Evolutionary conservation across 1,284 basidiomycete species (phyloP).

Genomic region (Fistulinella staudtii): DNA sequence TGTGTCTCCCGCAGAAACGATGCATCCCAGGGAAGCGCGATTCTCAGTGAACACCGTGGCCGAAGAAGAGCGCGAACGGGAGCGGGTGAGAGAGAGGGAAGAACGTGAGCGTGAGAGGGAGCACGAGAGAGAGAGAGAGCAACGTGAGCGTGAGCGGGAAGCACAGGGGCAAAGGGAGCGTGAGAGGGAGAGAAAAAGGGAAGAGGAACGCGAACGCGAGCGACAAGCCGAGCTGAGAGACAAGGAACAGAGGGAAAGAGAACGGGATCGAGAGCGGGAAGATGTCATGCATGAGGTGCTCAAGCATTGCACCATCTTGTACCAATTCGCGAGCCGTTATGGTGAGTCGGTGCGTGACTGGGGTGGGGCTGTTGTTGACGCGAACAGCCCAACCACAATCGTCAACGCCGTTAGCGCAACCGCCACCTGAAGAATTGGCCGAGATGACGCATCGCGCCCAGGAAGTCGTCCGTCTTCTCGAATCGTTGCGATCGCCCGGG

Average conservation of each 20-base stretch:
- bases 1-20: conserved; percentile 29
- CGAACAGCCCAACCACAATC: conserved; percentile 44
- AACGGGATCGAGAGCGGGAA: conserved; percentile 28
- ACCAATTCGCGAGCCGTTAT: conserved; percentile 61
- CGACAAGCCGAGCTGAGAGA: conserved; percentile 21
- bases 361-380: not conserved
- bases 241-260: conserved; percentile 2
- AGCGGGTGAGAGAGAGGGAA: conserved; percentile 7
- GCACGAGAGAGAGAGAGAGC: conserved; percentile 22
- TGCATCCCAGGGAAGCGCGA: conserved; percentile 25
- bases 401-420: conserved; percentile 45
- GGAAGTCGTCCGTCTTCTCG: conserved; percentile 61
- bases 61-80: conserved; percentile 24
- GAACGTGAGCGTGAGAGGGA: conserved; percentile 13
- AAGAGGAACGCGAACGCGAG: conserved; percentile 25
- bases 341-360: conserved; percentile 38
- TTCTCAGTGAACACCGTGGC: conserved; percentile 7
- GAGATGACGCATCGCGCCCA: conserved; percentile 65
- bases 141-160: conserved; percentile 27
- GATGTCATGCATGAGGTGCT: conserved; percentile 45
- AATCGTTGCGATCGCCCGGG: conserved; percentile 48
- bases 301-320: conserved; percentile 55
- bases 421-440: conserved; percentile 50
- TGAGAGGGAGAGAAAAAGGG: conserved; percentile 25
- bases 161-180: conserved; percentile 23